These are phyloP conservation scores for Amaranthus palmeri DNA, from an alignment of 148 eudicot genomes.

Conservation along the genomic window DNA sequence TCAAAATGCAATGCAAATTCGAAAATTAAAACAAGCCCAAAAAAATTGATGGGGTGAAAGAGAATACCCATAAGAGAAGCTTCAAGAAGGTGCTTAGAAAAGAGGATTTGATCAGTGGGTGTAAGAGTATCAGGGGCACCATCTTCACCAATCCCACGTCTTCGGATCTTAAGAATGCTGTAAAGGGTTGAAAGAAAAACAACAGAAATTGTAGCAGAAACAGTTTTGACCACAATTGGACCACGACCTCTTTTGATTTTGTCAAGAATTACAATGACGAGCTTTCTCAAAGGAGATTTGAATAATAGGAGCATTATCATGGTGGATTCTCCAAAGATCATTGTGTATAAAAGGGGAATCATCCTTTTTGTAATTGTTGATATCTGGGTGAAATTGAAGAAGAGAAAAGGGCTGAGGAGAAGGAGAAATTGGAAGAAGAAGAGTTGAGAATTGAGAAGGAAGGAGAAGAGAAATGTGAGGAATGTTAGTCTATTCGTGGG, in stretches of 20 bases:
- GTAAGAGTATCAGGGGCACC: constrained; percentile 49
- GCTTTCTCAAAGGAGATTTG: constrained; percentile 68
- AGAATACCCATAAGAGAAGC: constrained; percentile 83
- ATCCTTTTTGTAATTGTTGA: constrained; percentile 19
- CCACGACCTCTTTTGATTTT: constrained; percentile 76
- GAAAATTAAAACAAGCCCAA: not conserved
- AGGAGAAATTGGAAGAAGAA: not conserved
- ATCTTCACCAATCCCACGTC: constrained; percentile 41
- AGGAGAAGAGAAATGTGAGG: too few species aligned
- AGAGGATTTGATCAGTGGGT: constrained; percentile 74
- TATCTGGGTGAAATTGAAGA: not conserved
- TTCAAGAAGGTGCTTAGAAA: constrained; percentile 55
- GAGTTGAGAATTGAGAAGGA: not conserved
- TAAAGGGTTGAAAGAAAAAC: constrained; percentile 50
- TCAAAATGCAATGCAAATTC: not conserved
- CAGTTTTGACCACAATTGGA: constrained; percentile 69
- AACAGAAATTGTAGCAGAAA: constrained; percentile 46
- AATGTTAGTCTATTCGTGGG: too few species aligned
- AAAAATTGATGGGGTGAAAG: not conserved
- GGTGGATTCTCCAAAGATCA: constrained; percentile 50
- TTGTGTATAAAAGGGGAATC: constrained; percentile 50
- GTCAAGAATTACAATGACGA: constrained; percentile 53
- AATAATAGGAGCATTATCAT: constrained; percentile 56
- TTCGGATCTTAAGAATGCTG: constrained; percentile 35
- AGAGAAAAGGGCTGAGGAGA: not conserved